Base-by-base conservation (phyloP, 2,329 filamentous ascomycete genomes). In the Dactylonectria estremocensis region DNA sequence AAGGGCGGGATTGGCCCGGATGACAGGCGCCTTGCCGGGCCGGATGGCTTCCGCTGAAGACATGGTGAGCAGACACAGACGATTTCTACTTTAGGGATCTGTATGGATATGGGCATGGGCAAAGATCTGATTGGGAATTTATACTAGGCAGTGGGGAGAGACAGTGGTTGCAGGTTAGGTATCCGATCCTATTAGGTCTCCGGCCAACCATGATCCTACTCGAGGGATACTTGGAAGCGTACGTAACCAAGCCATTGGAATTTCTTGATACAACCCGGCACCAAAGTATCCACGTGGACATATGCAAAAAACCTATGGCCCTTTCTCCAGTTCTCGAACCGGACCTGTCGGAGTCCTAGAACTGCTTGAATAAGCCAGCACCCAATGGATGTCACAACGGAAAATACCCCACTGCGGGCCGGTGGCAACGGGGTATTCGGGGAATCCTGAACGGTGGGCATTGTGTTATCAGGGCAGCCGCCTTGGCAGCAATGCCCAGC, bases 1-100 rank as follows among this genome's bases (percentile, higher is more conserved):
- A 8, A 86, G 76, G 7, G 76, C 64, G 2, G 78, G 77, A 66
- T 85, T 85, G 18, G 73, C 60, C 65, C 82, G 80, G 71, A 84
- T 81, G 13, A 79, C 76, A 16, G 77, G 75, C 18, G 40, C 54
- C 22, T 45, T 45, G 11, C 13, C 14, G 11, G 54, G 9, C 35
- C 22, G 7, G 20, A 14, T 6, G 31, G 16, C 22, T 45, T 31
- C 18, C 18, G 22, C 13, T 40, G 54, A 45, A 10, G 54, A 14
- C 54, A 56, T 56, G 54, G 9, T n/a, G n/a, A 8, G 14, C 28
- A 31, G 8, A 22, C 1, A 40, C 35, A 24, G 54, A 43, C n/a
- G 31, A 3, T 8, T 46, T 40, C 10, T 56, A 45, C 14, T 37
- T 58, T 18, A 37, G 22, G 37, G 43, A 20, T 31, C 13, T 22